phyloP scores from a whole-genome alignment of 345 rosid genomes.

The Populus simonii region DNA sequence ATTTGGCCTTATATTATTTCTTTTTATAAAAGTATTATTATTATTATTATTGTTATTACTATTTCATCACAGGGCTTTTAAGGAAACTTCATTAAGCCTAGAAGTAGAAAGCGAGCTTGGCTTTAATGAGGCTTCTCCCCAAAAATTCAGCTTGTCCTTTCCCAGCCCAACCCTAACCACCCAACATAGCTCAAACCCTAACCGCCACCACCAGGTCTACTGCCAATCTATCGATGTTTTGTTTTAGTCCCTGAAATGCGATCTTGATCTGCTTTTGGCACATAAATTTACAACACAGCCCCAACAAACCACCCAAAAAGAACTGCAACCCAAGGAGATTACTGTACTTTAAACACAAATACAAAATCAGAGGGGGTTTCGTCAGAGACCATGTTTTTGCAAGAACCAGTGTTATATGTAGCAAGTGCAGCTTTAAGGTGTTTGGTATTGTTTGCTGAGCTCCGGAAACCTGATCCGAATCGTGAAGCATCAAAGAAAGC shows the following conservation, averaged over 20 bases:
- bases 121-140: background rate
- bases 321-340: background rate
- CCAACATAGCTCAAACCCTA: background rate
- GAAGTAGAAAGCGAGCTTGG: background rate
- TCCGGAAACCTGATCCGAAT: slow-evolving; percentile 85
- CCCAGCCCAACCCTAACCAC: background rate
- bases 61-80: background rate
- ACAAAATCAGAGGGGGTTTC: slow-evolving; percentile 45
- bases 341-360: background rate
- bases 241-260: too few relatives aligned
- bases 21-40: too few relatives aligned
- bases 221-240: too few relatives aligned
- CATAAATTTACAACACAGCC: background rate
- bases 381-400: slow-evolving; percentile 72
- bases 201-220: background rate
- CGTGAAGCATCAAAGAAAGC: slow-evolving; percentile 91
- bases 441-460: slow-evolving; percentile 79
- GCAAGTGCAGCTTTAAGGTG: slow-evolving; percentile 97
- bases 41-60: too few relatives aligned
- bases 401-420: slow-evolving; percentile 77
- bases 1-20: too few relatives aligned
- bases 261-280: too few relatives aligned
- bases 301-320: background rate
- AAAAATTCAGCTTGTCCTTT: background rate
- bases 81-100: background rate